Evolutionary conservation across 2,329 filamentous ascomycete genomes (phyloP), one percentile per base, ranked within the genome.

Genomic region (Fusarium subtropicale): DNA sequence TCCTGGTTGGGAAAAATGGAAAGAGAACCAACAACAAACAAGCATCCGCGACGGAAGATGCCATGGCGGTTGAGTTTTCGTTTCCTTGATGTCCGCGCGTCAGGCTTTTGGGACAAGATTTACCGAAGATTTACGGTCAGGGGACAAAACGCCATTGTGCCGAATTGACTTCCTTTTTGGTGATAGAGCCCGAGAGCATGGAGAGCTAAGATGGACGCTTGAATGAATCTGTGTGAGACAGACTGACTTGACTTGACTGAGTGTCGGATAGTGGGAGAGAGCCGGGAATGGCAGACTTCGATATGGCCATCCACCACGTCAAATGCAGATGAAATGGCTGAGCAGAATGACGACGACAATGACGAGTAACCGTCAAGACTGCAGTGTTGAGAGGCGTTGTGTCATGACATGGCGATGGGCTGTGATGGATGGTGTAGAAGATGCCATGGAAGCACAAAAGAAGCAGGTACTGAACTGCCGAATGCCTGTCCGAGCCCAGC

Each of bases 391-490:
- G 22, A 15, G 28, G 30, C 24, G 12, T 36, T 48, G 53, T 58
- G 41, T 33, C 20, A 36, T 44, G 30, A 9, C 26, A 26, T 28
- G 31, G 20, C 41, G 48, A 48, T n/a, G 15, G 44, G 22, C 20
- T 36, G 31, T 39, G 26, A 8, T 8, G 31, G 26, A 4, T 22
- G 22, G 36, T n/a, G 20, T 50, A 41, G 53, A 65, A 65, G 33
- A 24, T 42, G 47, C 18, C 26, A 44, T 60, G 44, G 66, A 68
- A 68, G 66, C 66, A 57, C 52, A 18, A 58, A 45, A 66, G 62
- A 69, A 69, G 67, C 54, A 69, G 67, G 62, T 56, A 60, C 50
- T 36, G 53, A 69, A 70, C 63, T 69, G 63, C 67, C 67, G 67
- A 68, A 59, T 51, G 20, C 45, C 30, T 45, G 39, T 53, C 52